Percentiles rank a stretch among this genome's conserved stretches.
These are phyloP conservation scores for Dendrostoma leiphaemia DNA, from an alignment of 2,329 filamentous ascomycete genomes.

Conservation along the genomic window DNA sequence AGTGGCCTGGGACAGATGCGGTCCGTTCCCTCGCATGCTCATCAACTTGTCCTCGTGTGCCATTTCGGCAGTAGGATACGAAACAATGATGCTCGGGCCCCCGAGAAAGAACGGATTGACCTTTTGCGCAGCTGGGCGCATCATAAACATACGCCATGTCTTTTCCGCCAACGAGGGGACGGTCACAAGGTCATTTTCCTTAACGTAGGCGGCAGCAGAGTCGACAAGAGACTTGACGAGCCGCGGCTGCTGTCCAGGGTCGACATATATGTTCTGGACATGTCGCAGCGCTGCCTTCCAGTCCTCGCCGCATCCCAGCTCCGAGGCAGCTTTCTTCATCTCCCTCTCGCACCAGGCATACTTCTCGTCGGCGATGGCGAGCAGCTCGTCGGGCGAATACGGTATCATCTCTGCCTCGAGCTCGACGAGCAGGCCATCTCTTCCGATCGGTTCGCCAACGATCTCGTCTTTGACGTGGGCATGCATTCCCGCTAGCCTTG, in stretches of 20 bases:
- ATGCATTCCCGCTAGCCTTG: constrained; percentile 42
- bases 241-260: constrained; percentile 50
- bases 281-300: constrained; percentile 55
- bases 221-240: constrained; percentile 50
- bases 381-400: constrained; percentile 55
- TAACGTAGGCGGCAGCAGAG: constrained; percentile 53
- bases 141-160: constrained; percentile 56
- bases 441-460: constrained; percentile 55
- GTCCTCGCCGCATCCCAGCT: constrained; percentile 45
- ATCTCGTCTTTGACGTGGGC: constrained; percentile 46
- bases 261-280: constrained; percentile 53
- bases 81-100: constrained; percentile 51
- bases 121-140: constrained; percentile 50
- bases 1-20: constrained; percentile 54
- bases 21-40: constrained; percentile 59
- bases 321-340: constrained; percentile 48
- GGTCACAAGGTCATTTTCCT: constrained; percentile 52
- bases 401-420: constrained; percentile 57
- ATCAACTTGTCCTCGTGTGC: constrained; percentile 54
- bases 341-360: constrained; percentile 55
- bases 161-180: constrained; percentile 52
- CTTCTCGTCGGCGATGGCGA: constrained; percentile 48
- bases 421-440: constrained; percentile 47
- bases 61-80: constrained; percentile 54
- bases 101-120: constrained; percentile 60